A percentile compares a stretch with the other conserved stretches of the same genome.
phyloP scores from a whole-genome alignment of 352 stramenopile species.

The Phytophthora quininea region DNA sequence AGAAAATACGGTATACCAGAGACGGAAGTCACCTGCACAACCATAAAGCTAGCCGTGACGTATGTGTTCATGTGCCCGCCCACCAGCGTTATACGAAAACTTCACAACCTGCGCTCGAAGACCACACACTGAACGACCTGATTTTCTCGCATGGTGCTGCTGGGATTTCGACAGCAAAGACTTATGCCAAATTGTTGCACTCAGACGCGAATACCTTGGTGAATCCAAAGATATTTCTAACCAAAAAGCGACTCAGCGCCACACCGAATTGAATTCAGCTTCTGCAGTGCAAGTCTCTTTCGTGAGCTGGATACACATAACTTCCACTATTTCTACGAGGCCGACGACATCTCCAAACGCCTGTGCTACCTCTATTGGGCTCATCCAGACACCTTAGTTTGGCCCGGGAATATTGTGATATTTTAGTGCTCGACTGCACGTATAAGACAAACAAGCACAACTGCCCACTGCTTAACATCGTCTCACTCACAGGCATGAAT shows the following conservation, averaged over 20 bases:
- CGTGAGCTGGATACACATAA: neutral
- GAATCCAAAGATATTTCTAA: slow-evolving; percentile 2
- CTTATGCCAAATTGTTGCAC: neutral
- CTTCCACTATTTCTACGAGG: neutral
- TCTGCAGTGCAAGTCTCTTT: slow-evolving; percentile 1
- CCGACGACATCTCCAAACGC: neutral
- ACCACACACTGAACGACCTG: neutral
- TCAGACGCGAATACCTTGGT: neutral
- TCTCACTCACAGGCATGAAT: neutral
- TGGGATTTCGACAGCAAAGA: neutral
- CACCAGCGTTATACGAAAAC: neutral
- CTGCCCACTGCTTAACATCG: neutral
- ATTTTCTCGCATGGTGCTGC: neutral
- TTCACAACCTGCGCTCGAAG: too few species aligned
- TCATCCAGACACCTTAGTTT: neutral
- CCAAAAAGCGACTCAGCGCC: neutral
- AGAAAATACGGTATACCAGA: neutral
- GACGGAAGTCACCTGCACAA: neutral
- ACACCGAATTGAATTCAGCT: neutral
- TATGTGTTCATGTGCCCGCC: neutral
- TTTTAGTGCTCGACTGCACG: slow-evolving; percentile 6
- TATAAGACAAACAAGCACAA: neutral
- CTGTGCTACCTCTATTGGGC: neutral
- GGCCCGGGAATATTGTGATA: neutral
- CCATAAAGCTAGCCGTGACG: neutral